Evolutionary conservation across 257 asterid species (phyloP).

Genomic region (Hygrophila difformis): DNA sequence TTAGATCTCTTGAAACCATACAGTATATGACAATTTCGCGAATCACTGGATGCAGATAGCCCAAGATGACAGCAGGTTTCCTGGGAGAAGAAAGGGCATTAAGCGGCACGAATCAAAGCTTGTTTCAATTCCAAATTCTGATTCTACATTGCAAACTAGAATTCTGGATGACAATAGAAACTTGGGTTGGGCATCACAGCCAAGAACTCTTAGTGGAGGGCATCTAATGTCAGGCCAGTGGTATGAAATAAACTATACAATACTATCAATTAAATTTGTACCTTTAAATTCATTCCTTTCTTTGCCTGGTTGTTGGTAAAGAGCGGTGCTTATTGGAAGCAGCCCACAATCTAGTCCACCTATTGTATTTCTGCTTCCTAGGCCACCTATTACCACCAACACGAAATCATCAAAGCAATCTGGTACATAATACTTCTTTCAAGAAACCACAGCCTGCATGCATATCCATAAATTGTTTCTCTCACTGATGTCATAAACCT

Average conservation of each 20-base stretch:
- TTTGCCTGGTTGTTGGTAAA: too few species aligned
- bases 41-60: slow-evolving; percentile 32
- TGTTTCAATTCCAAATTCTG: slow-evolving; percentile 35
- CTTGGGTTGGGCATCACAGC: slow-evolving; percentile 27
- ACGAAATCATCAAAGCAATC: slow-evolving; percentile 35
- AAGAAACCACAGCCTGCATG: slow-evolving; percentile 8
- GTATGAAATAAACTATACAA: slow-evolving; percentile 19
- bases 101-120: slow-evolving; percentile 36
- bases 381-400: slow-evolving; percentile 27
- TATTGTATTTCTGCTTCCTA: slow-evolving; percentile 22
- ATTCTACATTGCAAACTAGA: slow-evolving; percentile 65
- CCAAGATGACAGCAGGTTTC: slow-evolving; percentile 52
- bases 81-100: slow-evolving; percentile 74
- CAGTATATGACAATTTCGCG: neutral
- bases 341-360: slow-evolving; percentile 1
- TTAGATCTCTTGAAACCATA: too few species aligned
- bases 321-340: neutral
- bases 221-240: too few species aligned
- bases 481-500: slow-evolving; percentile 10
- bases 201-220: too few species aligned
- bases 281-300: too few species aligned
- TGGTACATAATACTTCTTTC: slow-evolving; percentile 33
- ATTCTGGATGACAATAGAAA: slow-evolving; percentile 49
- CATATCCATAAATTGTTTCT: slow-evolving; percentile 10
- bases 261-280: neutral